phyloP scores from a whole-genome alignment of 169 alveolate species.

The Cryptosporidium sp. region DNA sequence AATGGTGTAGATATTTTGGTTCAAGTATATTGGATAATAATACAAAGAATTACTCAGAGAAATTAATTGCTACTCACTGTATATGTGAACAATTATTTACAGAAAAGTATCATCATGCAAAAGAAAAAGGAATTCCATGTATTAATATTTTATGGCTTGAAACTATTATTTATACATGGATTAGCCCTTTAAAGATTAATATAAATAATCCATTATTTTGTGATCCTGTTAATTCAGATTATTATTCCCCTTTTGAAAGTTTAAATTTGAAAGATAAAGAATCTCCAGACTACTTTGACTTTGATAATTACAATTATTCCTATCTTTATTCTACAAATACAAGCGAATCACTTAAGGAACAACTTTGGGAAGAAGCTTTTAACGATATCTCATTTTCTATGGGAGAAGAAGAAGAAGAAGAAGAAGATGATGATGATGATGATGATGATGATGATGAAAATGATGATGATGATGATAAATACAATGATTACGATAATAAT shows the following conservation, averaged over 20 bases:
- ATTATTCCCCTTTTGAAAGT: conserved; percentile 45
- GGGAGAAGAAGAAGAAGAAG: not conserved
- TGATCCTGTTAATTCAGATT: conserved; percentile 31
- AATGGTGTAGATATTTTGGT: conserved; percentile 60
- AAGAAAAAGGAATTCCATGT: conserved; percentile 57
- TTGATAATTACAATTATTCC: conserved; percentile 5
- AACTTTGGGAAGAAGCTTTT: conserved; percentile 67
- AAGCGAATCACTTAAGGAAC: not conserved
- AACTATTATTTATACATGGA: conserved; percentile 56
- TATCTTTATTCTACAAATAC: not conserved
- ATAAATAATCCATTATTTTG: not conserved
- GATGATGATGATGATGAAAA: not conserved
- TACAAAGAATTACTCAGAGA: not conserved
- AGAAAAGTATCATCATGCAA: conserved; percentile 45
- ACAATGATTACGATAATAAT: not conserved
- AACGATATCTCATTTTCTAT: conserved; percentile 24
- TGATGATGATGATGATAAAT: too few relatives aligned
- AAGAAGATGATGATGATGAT: not conserved
- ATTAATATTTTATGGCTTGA: conserved; percentile 52
- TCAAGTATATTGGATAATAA: conserved; percentile 11
- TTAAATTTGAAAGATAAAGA: not conserved
- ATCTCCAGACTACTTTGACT: not conserved
- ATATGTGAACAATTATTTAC: conserved; percentile 68
- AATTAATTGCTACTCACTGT: conserved; percentile 31
- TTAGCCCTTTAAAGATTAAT: conserved; percentile 14